A percentile compares a stretch with the other conserved stretches of the same genome.
Evolutionary conservation across 148 eudicot species (phyloP).

Genomic region (Camellia japonica): DNA sequence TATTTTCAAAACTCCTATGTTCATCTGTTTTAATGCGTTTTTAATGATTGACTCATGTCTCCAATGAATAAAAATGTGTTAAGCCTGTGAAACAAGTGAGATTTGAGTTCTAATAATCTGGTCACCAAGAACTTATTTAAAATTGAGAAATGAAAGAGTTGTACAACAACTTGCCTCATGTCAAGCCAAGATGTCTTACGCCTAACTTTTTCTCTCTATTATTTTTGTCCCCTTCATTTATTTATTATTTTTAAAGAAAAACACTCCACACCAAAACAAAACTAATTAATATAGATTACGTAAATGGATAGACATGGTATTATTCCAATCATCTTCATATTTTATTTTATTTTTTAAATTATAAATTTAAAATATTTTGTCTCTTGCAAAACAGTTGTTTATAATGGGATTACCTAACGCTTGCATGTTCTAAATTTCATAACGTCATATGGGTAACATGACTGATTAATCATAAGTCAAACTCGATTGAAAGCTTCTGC

Average conservation of each 20-base stretch:
- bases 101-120: too few species aligned
- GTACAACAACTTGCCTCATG: not conserved
- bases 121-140: too few species aligned
- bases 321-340: not conserved
- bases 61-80: too few species aligned
- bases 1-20: too few species aligned
- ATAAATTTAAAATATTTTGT: too few species aligned
- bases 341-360: too few species aligned
- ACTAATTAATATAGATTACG: not conserved
- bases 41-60: too few species aligned
- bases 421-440: not conserved
- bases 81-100: too few species aligned
- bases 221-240: too few species aligned
- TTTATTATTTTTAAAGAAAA: too few species aligned
- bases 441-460: not conserved
- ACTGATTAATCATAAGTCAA: not conserved
- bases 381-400: not conserved
- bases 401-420: not conserved
- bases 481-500: not conserved
- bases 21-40: too few species aligned
- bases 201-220: not conserved
- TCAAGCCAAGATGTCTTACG: not conserved
- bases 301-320: not conserved
- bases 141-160: too few species aligned
- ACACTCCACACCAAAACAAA: not conserved